Base-by-base conservation (phyloP, 768 basidiomycete genomes). In the Rhizopogon rudus region DNA sequence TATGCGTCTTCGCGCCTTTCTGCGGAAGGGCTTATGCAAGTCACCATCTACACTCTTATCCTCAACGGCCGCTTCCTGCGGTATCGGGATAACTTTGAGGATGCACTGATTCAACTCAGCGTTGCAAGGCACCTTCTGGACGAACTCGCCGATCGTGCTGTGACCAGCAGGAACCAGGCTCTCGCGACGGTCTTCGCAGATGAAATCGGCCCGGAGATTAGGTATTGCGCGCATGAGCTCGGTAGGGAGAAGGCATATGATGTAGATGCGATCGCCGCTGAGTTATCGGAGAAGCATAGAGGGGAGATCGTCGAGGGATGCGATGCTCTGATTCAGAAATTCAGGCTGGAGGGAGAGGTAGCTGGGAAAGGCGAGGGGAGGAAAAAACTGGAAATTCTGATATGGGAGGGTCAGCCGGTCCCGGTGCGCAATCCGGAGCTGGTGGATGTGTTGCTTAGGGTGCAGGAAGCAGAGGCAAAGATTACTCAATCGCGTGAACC, bases 341-440 rank as follows among this genome's bases (percentile, higher is more conserved):
- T 90, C 40, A 74, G 75, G 56, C 63, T 66, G 53, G 81, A 83
- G 56, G 72, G 63, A 31, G 63, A 62, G 28, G 71, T 63, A 3
- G 66, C 63, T 8, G 68, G 65, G 8, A 72, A 71, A 48, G 75
- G 66, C 9, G 71, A 67, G 8, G 76, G 70, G 29, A 78, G 76
- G 65, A 81, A 78, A 66, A 83, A 77, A 66, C 74, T 96, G 54
- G 73, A 73, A 50, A 71, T 78, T 50, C 71, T 93, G 37, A 59
- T 75, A 2, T 97, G 93, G 91, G 93, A 93, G 58, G 92, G 83
- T 5, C 80, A 87, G 61, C 81, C 82, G 0, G 83, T 98, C 6
- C 91, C 93, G 16, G 79, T 97, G 44, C 81, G 95, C 52, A 93
- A 88, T 63, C 92, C 93, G 0, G 94, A 98, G 70, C 74, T 98